Evolutionary conservation across 768 basidiomycete genomes (phyloP).

Genomic region (Boletus tylopilopsis): DNA sequence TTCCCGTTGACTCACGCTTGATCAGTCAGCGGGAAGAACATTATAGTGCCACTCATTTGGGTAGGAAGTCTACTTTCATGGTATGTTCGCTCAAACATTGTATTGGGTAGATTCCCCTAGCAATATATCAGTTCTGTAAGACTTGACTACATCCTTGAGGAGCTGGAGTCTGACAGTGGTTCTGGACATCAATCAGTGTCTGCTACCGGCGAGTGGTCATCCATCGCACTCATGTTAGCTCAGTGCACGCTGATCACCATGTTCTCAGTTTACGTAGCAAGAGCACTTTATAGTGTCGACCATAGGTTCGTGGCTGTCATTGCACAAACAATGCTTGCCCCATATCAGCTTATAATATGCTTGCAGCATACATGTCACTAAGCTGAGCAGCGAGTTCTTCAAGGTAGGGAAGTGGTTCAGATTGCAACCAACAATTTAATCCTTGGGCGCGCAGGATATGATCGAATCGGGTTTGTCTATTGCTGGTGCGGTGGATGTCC

Average conservation of each 20-base stretch:
- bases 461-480: neutral
- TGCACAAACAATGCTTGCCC: no score
- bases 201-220: neutral
- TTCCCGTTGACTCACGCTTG: neutral
- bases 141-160: neutral
- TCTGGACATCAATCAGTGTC: neutral
- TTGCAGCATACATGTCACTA: no score
- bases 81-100: neutral
- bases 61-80: neutral
- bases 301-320: conserved; percentile 8
- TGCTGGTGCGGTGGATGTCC: conserved; percentile 6
- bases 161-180: neutral
- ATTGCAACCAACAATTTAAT: neutral
- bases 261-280: conserved; percentile 1
- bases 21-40: conserved; percentile 3
- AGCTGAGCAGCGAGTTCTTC: neutral
- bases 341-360: no score
- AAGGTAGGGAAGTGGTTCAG: neutral
- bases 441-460: neutral
- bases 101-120: neutral
- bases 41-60: conserved; percentile 4
- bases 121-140: conserved; percentile 10
- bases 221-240: neutral
- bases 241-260: neutral
- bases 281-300: neutral